Evolutionary conservation across 2,329 filamentous ascomycete genomes (phyloP).

Genomic region (Sporothrix dimorphospora): DNA sequence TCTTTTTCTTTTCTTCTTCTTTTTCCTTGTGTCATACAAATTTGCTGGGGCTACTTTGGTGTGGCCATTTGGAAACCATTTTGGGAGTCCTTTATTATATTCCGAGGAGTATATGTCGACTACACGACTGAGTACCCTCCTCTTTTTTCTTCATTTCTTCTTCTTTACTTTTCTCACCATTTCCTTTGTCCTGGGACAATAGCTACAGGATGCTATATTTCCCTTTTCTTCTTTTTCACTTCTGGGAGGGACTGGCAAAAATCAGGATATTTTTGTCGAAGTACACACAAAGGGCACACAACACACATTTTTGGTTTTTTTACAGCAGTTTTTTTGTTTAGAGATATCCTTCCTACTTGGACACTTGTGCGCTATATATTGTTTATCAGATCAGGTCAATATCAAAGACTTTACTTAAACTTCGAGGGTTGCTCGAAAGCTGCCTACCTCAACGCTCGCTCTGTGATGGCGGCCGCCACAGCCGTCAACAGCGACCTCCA

Average conservation of each 20-base stretch:
- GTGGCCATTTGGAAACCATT: background rate
- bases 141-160: background rate
- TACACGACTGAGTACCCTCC: conserved; percentile 6
- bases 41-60: background rate
- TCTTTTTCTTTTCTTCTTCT: background rate
- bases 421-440: too few relatives aligned
- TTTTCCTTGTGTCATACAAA: background rate
- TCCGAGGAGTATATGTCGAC: background rate
- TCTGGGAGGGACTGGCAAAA: background rate
- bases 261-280: background rate
- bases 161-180: background rate
- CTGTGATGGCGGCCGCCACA: background rate
- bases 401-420: background rate
- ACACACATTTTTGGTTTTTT: background rate
- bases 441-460: background rate
- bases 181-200: conserved; percentile 3
- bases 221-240: background rate
- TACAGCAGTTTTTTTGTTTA: background rate
- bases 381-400: background rate
- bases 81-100: background rate
- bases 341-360: conserved; percentile 21
- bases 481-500: too few relatives aligned
- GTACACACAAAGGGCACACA: background rate
- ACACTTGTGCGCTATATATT: background rate
- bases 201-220: background rate